These are phyloP conservation scores for Clonostachys rosea DNA, from an alignment of 2,329 filamentous ascomycete genomes.

Conservation along the genomic window DNA sequence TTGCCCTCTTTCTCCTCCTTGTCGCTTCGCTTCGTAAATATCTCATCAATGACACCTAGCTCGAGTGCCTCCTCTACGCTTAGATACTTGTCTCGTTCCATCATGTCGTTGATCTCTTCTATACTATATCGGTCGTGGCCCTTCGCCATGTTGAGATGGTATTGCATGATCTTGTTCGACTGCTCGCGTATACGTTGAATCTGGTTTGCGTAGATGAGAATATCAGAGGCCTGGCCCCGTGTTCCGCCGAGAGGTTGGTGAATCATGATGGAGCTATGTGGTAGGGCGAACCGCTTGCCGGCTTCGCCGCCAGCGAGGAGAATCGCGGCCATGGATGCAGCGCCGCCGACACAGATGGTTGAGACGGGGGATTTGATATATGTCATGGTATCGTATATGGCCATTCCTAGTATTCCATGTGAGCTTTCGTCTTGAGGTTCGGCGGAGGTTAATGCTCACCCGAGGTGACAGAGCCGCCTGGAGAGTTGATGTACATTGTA, in stretches of 20 bases:
- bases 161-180: conserved; percentile 84
- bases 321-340: conserved; percentile 90
- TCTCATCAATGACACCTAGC: conserved; percentile 88
- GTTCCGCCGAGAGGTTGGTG: conserved; percentile 86
- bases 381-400: conserved; percentile 98
- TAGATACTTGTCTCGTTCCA: conserved; percentile 97
- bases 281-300: conserved; percentile 82
- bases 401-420: conserved; percentile 43
- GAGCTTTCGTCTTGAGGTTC: neutral
- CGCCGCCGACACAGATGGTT: conserved; percentile 92
- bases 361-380: conserved; percentile 92
- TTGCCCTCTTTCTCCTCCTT: conserved; percentile 23
- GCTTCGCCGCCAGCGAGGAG: conserved; percentile 81
- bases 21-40: conserved; percentile 62
- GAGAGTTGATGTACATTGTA: conserved; percentile 96
- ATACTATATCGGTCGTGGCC: conserved; percentile 71
- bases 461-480: conserved; percentile 82
- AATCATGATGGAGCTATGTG: conserved; percentile 95
- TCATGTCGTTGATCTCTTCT: conserved; percentile 85
- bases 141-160: conserved; percentile 75
- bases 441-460: conserved; percentile 29
- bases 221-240: conserved; percentile 67
- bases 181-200: conserved; percentile 82
- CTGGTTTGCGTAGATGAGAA: conserved; percentile 95
- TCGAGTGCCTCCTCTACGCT: conserved; percentile 83